Percentiles rank a stretch among this genome's conserved stretches.
Evolutionary conservation across 257 asterid genomes (phyloP).

Genomic region (Nicotiana tomentosiformis): DNA sequence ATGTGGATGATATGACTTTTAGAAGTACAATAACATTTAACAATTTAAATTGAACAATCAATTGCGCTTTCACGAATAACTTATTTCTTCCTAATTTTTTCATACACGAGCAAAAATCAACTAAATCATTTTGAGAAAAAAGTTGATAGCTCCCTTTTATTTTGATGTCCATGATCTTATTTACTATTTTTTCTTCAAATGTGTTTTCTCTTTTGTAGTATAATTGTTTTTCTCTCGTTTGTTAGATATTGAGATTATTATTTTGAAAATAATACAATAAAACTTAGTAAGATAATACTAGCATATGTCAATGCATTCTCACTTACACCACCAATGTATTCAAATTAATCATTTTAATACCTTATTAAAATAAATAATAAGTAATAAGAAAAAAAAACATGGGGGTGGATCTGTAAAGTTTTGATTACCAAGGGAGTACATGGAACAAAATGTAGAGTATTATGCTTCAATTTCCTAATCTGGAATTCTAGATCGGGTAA

Average conservation of each 20-base stretch:
- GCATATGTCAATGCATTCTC: no score
- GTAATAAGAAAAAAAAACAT: neutral
- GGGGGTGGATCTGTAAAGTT: conserved; percentile 2
- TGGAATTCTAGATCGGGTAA: neutral
- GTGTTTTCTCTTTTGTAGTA: neutral
- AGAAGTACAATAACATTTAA: no score
- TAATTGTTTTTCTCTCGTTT: neutral
- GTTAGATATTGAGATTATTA: no score
- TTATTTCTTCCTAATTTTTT: neutral
- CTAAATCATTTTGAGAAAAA: neutral
- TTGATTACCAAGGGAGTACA: conserved; percentile 1
- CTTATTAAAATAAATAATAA: neutral
- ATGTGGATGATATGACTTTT: no score
- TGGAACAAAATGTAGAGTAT: neutral
- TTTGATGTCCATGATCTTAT: neutral
- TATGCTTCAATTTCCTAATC: neutral
- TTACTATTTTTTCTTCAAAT: neutral
- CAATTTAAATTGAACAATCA: no score
- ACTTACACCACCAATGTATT: neutral
- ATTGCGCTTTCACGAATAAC: neutral
- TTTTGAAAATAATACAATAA: neutral
- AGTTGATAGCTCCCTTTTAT: neutral
- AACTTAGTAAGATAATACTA: neutral
- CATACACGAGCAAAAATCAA: neutral
- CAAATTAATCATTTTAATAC: neutral